phyloP scores from a whole-genome alignment of 495 filamentous ascomycete species.

The Annulohypoxylon moriforme region DNA sequence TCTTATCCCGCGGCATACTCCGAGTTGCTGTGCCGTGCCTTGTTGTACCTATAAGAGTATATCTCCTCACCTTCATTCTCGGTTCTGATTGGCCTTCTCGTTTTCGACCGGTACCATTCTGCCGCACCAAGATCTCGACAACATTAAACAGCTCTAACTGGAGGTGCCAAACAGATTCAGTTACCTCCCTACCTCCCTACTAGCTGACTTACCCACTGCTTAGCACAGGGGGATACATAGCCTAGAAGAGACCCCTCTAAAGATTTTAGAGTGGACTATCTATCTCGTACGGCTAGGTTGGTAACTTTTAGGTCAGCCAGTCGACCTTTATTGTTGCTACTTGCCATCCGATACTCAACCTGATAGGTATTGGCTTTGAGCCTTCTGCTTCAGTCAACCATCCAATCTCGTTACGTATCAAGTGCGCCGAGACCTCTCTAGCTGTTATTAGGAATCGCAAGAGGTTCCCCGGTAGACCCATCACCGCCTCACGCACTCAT shows the following conservation, averaged over 20 bases:
- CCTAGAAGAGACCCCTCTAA: slow-evolving; percentile 8
- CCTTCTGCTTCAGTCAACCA: slow-evolving; percentile 28
- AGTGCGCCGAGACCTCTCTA: slow-evolving; percentile 26
- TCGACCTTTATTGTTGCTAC: slow-evolving; percentile 9
- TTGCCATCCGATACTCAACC: slow-evolving; percentile 1
- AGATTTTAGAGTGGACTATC: slow-evolving; percentile 25
- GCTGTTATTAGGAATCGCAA: slow-evolving; percentile 26
- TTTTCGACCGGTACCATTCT: slow-evolving; percentile 32
- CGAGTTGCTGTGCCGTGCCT: slow-evolving; percentile 23
- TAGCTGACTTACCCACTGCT: not conserved
- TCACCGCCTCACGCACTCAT: slow-evolving; percentile 35
- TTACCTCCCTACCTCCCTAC: slow-evolving; percentile 17
- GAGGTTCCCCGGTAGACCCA: slow-evolving; percentile 40
- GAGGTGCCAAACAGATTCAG: slow-evolving; percentile 5
- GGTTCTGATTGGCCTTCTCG: slow-evolving; percentile 33
- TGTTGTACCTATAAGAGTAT: slow-evolving; percentile 29
- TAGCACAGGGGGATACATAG: not conserved
- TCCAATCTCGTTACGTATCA: slow-evolving; percentile 23
- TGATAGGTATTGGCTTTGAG: slow-evolving; percentile 19
- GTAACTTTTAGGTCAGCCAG: slow-evolving; percentile 11
- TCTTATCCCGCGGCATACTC: slow-evolving; percentile 36
- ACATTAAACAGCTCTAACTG: not conserved
- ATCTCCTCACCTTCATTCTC: slow-evolving; percentile 30
- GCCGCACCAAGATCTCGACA: slow-evolving; percentile 31
- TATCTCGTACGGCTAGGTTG: slow-evolving; percentile 6